These are phyloP conservation scores for Huntiella decipiens DNA, from an alignment of 2,329 filamentous ascomycete species.

Conservation along the genomic window DNA sequence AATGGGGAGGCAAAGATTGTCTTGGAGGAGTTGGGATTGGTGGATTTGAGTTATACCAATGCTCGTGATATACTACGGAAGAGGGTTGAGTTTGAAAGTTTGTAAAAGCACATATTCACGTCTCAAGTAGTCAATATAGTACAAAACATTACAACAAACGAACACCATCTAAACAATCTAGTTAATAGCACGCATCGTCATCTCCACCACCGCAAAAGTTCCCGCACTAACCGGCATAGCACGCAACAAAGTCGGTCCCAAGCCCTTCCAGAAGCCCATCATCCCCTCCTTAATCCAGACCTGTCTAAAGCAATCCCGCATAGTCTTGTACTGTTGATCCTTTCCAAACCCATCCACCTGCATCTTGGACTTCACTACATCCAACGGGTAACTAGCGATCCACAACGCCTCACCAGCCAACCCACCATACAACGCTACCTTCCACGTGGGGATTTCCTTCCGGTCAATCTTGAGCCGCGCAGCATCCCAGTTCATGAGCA, in stretches of 20 bases:
- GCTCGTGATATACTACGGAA: conserved; percentile 47
- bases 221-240: conserved; percentile 95
- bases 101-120: neutral
- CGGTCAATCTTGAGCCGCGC: conserved; percentile 56
- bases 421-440: conserved; percentile 82
- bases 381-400: conserved; percentile 84
- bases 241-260: conserved; percentile 74
- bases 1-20: conserved; percentile 39
- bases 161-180: conserved; percentile 12
- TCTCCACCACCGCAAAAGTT: conserved; percentile 76
- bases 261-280: conserved; percentile 83
- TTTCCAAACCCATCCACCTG: conserved; percentile 81
- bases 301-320: conserved; percentile 78
- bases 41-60: conserved; percentile 40
- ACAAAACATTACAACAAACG: neutral
- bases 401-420: conserved; percentile 86
- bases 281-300: conserved; percentile 60
- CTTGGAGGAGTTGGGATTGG: conserved; percentile 42
- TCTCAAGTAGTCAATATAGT: too few relatives aligned
- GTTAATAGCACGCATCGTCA: conserved; percentile 44
- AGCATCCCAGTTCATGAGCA: conserved; percentile 81
- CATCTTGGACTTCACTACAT: conserved; percentile 99
- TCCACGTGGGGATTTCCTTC: conserved; percentile 60
- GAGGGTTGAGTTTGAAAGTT: conserved; percentile 42
- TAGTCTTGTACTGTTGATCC: conserved; percentile 52